phyloP scores from a whole-genome alignment of 805 yeast species.

The Wickerhamomyces canadensis region DNA sequence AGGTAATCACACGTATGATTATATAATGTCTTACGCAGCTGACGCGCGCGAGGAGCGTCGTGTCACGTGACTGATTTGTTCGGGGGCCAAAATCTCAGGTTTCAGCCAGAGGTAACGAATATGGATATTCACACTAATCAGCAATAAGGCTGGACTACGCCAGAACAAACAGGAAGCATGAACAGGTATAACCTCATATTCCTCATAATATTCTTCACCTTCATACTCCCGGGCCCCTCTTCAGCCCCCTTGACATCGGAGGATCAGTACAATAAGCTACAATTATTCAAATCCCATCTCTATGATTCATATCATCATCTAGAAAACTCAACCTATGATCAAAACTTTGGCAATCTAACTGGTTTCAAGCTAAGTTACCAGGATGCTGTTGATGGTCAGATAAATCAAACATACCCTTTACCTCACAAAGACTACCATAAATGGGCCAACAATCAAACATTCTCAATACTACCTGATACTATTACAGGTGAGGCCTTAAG shows the following conservation, averaged over 20 bases:
- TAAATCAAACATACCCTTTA: slow-evolving; percentile 53
- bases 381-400: slow-evolving; percentile 44
- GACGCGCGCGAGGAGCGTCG: too few relatives aligned
- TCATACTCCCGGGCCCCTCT: slow-evolving; percentile 37
- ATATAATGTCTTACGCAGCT: too few relatives aligned
- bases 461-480: slow-evolving; percentile 54
- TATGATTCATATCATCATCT: slow-evolving; percentile 30
- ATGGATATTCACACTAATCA: too few relatives aligned
- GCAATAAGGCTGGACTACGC: too few relatives aligned
- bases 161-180: too few relatives aligned
- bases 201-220: slow-evolving; percentile 23
- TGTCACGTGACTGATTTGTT: too few relatives aligned
- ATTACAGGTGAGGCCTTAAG: slow-evolving; percentile 41
- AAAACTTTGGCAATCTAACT: slow-evolving; percentile 66
- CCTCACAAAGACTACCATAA: slow-evolving; percentile 37
- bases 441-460: slow-evolving; percentile 44
- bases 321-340: slow-evolving; percentile 35
- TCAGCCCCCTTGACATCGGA: slow-evolving; percentile 25
- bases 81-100: too few relatives aligned
- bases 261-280: slow-evolving; percentile 32
- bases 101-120: too few relatives aligned
- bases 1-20: too few relatives aligned
- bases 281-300: slow-evolving; percentile 32
- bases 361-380: slow-evolving; percentile 65
- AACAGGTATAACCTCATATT: slow-evolving; percentile 20